Conservation (phyloP, 1,284 basidiomycete genomes). For the Salmacisia buchloeana region DNA sequence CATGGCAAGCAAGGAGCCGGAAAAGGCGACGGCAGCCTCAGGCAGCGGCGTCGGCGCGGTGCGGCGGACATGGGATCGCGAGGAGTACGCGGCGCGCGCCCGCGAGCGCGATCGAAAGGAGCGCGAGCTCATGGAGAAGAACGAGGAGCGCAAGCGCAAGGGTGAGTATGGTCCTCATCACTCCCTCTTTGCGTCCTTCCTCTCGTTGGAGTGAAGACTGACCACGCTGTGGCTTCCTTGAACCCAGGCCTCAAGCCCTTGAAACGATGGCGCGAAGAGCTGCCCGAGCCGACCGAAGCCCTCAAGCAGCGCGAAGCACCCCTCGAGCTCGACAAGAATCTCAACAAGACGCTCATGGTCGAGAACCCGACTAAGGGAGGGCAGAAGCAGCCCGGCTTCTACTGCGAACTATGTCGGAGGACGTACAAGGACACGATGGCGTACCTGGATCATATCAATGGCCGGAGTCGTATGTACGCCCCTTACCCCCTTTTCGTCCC, state of each 20-base stretch:
- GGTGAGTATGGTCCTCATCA: constrained; percentile 10
- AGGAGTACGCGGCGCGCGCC: constrained; percentile 36
- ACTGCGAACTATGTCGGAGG: constrained; percentile 54
- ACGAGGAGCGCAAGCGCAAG: constrained; percentile 28
- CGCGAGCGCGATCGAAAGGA: constrained; percentile 37
- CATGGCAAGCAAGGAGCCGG: not conserved
- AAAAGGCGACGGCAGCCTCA: constrained; percentile 9
- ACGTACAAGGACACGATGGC: constrained; percentile 88
- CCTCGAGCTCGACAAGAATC: constrained; percentile 37
- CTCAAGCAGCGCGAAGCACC: constrained; percentile 34
- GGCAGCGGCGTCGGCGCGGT: constrained; percentile 35
- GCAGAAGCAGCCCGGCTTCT: constrained; percentile 45
- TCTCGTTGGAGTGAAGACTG: not conserved
- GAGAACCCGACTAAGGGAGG: constrained; percentile 31
- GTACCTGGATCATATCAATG: constrained; percentile 94
- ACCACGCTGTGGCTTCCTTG: not conserved
- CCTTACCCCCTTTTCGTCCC: not conserved
- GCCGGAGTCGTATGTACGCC: constrained; percentile 71
- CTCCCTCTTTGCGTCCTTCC: not conserved
- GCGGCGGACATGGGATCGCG: constrained; percentile 43
- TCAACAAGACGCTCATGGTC: constrained; percentile 43
- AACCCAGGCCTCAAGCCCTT: constrained; percentile 30
- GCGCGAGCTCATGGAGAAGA: constrained; percentile 33
- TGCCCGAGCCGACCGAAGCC: constrained; percentile 37
- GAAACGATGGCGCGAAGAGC: constrained; percentile 27